phyloP scores from a whole-genome alignment of 139 green algal species.

The Auxenochlorella protothecoides region DNA sequence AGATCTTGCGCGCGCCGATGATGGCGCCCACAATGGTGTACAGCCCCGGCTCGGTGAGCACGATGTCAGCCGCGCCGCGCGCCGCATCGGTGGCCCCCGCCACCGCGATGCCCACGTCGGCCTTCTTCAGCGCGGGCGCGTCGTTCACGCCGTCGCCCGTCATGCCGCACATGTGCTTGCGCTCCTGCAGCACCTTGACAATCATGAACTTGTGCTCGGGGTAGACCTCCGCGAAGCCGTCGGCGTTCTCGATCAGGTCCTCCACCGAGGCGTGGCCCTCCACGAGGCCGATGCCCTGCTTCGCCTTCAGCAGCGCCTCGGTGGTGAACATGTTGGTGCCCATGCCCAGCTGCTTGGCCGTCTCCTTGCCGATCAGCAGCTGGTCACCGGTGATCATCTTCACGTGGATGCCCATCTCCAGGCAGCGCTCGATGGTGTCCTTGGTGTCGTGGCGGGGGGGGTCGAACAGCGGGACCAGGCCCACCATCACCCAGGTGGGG shows the following conservation, averaged over 20 bases:
- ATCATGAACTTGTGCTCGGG: slow-evolving; percentile 86
- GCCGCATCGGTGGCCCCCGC: slow-evolving; percentile 67
- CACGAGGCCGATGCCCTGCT: slow-evolving; percentile 31
- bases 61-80: slow-evolving; percentile 72
- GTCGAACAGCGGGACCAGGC: slow-evolving; percentile 70
- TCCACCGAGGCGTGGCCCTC: slow-evolving; percentile 35
- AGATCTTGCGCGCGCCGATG: slow-evolving; percentile 73
- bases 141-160: slow-evolving; percentile 89
- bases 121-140: slow-evolving; percentile 89
- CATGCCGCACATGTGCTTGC: slow-evolving; percentile 60
- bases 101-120: slow-evolving; percentile 87
- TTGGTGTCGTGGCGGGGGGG: slow-evolving; percentile 75
- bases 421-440: slow-evolving; percentile 61
- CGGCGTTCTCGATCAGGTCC: slow-evolving; percentile 61
- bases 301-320: slow-evolving; percentile 40
- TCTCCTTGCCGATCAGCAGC: slow-evolving; percentile 75
- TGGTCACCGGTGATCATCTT: slow-evolving; percentile 90
- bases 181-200: slow-evolving; percentile 59
- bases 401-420: slow-evolving; percentile 48
- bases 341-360: slow-evolving; percentile 72
- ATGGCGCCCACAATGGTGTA: slow-evolving; percentile 59
- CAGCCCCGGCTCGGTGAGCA: slow-evolving; percentile 48
- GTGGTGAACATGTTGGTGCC: slow-evolving; percentile 64
- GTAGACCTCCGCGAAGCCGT: slow-evolving; percentile 81
- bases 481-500: slow-evolving; percentile 51